Evolutionary conservation across 2,329 filamentous ascomycete species (phyloP).

Genomic region (Sporothrix euskadiensis): DNA sequence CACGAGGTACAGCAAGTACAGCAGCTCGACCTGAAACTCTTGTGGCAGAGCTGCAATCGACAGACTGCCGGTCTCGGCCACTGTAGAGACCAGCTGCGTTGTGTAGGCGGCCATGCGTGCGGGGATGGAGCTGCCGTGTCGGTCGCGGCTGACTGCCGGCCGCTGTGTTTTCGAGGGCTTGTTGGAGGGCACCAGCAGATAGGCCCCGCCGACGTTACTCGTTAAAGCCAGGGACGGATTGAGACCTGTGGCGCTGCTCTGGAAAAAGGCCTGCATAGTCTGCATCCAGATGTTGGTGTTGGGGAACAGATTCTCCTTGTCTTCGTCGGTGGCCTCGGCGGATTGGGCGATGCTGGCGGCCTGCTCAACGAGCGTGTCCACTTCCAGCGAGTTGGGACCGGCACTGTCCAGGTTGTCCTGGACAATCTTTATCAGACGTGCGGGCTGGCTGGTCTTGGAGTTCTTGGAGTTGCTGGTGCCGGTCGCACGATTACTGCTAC

Average conservation of each 20-base stretch:
- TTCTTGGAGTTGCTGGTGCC: slow-evolving; percentile 38
- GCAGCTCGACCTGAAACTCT: slow-evolving; percentile 50
- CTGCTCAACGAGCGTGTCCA: slow-evolving; percentile 56
- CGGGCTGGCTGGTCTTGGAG: slow-evolving; percentile 33
- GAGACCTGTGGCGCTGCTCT: slow-evolving; percentile 43
- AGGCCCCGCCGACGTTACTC: slow-evolving; percentile 68
- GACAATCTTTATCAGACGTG: slow-evolving; percentile 54
- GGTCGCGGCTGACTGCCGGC: slow-evolving; percentile 56
- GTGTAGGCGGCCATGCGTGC: slow-evolving; percentile 75
- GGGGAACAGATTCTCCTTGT: slow-evolving; percentile 60
- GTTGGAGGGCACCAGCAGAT: slow-evolving; percentile 54
- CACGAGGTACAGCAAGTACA: slow-evolving; percentile 55
- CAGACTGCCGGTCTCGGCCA: slow-evolving; percentile 38
- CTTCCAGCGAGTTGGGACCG: slow-evolving; percentile 51
- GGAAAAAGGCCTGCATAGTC: slow-evolving; percentile 59
- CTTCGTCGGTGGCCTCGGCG: background rate
- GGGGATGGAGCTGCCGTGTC: slow-evolving; percentile 68
- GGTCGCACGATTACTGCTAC: slow-evolving; percentile 39
- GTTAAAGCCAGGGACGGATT: slow-evolving; percentile 71
- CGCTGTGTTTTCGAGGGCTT: slow-evolving; percentile 17
- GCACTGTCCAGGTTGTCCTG: slow-evolving; percentile 56
- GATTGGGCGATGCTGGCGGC: slow-evolving; percentile 45
- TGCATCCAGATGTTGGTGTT: slow-evolving; percentile 63
- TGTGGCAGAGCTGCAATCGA: slow-evolving; percentile 44
- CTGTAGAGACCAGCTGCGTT: slow-evolving; percentile 53